phyloP scores from a whole-genome alignment of 352 stramenopile genomes.

The Globisporangium barbulae region DNA sequence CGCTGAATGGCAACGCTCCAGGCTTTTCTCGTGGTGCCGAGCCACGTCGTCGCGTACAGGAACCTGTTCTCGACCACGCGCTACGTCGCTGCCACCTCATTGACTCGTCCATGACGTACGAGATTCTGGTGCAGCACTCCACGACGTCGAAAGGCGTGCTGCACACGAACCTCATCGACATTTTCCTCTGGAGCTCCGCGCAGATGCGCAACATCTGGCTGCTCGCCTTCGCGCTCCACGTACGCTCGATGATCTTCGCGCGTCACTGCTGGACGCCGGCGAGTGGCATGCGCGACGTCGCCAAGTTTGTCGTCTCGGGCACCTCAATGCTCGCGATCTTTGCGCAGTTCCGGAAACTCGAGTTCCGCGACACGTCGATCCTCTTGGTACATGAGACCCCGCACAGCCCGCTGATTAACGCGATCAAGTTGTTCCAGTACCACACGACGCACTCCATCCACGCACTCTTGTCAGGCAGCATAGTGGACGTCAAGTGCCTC shows the following conservation, averaged over 20 bases:
- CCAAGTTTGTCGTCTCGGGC: slow-evolving; percentile 22
- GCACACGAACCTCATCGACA: not conserved
- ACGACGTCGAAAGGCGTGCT: not conserved
- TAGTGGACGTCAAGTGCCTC: slow-evolving; percentile 4
- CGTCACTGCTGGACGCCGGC: slow-evolving; percentile 10
- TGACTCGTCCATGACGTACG: slow-evolving; percentile 2
- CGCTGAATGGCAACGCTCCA: not conserved
- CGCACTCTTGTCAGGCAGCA: not conserved
- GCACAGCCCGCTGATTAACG: not conserved
- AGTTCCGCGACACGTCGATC: slow-evolving; percentile 1
- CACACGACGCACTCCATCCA: not conserved
- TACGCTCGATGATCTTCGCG: not conserved
- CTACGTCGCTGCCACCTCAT: not conserved
- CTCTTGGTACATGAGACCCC: slow-evolving; percentile 2
- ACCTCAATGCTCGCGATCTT: slow-evolving; percentile 14
- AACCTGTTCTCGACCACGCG: slow-evolving; percentile 1
- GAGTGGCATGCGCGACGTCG: slow-evolving; percentile 13
- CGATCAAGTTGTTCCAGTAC: not conserved
- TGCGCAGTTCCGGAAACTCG: slow-evolving; percentile 1
- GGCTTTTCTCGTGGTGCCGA: not conserved
- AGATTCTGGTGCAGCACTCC: not conserved
- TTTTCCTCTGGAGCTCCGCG: not conserved
- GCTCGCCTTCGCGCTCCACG: slow-evolving; percentile 15
- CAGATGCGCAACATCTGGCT: slow-evolving; percentile 16
- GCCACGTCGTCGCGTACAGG: not conserved